Conservation (phyloP, 139 green algal species). For the Tetradesmus lagerheimii region DNA sequence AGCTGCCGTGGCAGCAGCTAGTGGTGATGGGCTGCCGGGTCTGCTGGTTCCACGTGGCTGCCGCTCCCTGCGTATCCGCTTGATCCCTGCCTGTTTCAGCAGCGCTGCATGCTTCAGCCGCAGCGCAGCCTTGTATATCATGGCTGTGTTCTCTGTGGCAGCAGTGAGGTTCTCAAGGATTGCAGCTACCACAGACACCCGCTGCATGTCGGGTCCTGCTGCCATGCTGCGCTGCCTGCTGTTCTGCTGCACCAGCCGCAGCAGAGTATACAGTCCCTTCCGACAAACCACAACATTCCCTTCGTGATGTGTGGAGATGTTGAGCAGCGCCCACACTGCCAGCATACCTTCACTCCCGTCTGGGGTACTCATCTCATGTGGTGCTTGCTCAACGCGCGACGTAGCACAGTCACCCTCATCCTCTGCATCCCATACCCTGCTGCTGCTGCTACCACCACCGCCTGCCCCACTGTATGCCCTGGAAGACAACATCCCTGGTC, state of each 20-base stretch:
- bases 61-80: neutral
- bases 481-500: neutral
- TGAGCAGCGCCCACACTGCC: constrained; percentile 16
- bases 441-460: neutral
- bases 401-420: neutral
- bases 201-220: neutral
- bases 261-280: constrained; percentile 13
- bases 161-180: constrained; percentile 22
- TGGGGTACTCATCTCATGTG: neutral
- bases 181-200: constrained; percentile 14
- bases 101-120: constrained; percentile 35
- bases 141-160: neutral
- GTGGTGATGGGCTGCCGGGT: neutral
- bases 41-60: neutral
- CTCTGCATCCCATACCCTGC: neutral
- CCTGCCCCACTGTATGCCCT: neutral
- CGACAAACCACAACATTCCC: neutral
- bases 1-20: constrained; percentile 1
- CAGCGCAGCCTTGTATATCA: constrained; percentile 37
- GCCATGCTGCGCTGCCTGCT: neutral
- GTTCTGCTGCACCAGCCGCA: constrained; percentile 11
- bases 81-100: constrained; percentile 29
- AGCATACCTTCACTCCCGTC: constrained; percentile 20
- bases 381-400: neutral
- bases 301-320: neutral